Evolutionary conservation across 108 stramenopile genomes (phyloP), one percentile per base, ranked within the genome.

Genomic region (Chaetoceros tenuissimus): DNA sequence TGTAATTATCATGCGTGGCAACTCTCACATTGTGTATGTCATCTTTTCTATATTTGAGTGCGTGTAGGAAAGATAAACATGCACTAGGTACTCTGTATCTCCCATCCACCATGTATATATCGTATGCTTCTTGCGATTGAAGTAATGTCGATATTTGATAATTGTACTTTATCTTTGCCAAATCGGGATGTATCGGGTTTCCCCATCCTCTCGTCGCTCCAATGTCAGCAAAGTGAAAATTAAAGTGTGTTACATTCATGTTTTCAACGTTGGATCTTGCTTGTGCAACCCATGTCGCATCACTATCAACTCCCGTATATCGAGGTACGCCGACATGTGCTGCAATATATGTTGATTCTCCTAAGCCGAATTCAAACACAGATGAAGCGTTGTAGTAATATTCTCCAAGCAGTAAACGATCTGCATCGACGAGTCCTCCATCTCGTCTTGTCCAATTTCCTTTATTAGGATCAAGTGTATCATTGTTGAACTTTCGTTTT

Each of bases 51-150:
- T 27, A 44, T 24, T 30, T 62, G n/a, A 47, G 48, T 10, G 72
- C 77, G 46, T 78, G 77, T 40, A 78, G 48, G 47, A 78, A 47
- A 26, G 60, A 43, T 19, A 53, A 29, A 40, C 49, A 51, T 13
- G 62, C 48, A 48, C 73, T 72, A 1, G 71, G 71, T 18, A 72
- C 54, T 45, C 78, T 30, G 19, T 58, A 74, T 29, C 74, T 55
- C 19, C 78, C 78, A 65, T 79, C 78, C 21, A 79, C 74, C 40
- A 75, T 31, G 31, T 79, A 79, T 3, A 69, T 61, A 66, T 79
- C 78, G 48, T 75, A 79, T 20, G 78, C 57, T 30, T 53, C 18
- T 23, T 31, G 19, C 31, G 75, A 74, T 17, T 18, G 20, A 23
- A 58, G 17, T 45, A 79, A 43, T 2, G 78, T 66, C 16, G 71